Base-by-base conservation (phyloP, 73 alveolate genomes). In the Paramecium pentaurelia region DNA sequence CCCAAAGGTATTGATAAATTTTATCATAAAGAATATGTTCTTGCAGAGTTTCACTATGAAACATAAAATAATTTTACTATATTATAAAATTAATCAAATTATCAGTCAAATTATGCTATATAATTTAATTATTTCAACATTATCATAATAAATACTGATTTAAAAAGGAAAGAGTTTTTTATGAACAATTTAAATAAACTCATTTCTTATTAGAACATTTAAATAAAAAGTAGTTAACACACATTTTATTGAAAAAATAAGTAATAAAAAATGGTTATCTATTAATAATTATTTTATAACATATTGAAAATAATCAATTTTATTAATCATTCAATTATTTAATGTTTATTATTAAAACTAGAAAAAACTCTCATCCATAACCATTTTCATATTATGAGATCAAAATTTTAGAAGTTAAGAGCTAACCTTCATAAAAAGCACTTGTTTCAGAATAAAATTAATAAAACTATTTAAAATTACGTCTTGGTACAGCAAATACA, bases 21-120 rank as follows among this genome's bases (percentile, higher is more conserved):
- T 80, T 80, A 49, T 80, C 91, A 80, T 80, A 80, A 18, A 80
- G 73, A 27, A 80, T 80, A 47, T 80, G 91, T 47, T 80, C 91
- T 42, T 80, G 58, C 45, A 80, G 16, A 45, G 27, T 49, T 47
- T 80, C 91, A 80, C 91, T 80, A 27, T 34, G 49, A 20, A 44
- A 44, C 91, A 80, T 80, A 37, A 54, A 54, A 18, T 54, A 54
- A 54, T 54, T 1, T 18, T 16, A 54, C 70, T 16, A 18, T 16
- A 54, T 54, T 54, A 54, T 18, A 20, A 54, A 54, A 54, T 54
- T 54, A 54, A 54, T 54, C 70, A 54, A 54, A 16, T 54, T 54
- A 54, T 54, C 11, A 54, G 20, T 54, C 20, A 54, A 54, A 54
- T 54, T n/a, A 12, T 16, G 20, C 60, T 3, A n/a, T 54, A 54